Evolutionary conservation across 2,329 filamentous ascomycete species (phyloP), one percentile per base, ranked within the genome.

Genomic region (Balansia obtecta): DNA sequence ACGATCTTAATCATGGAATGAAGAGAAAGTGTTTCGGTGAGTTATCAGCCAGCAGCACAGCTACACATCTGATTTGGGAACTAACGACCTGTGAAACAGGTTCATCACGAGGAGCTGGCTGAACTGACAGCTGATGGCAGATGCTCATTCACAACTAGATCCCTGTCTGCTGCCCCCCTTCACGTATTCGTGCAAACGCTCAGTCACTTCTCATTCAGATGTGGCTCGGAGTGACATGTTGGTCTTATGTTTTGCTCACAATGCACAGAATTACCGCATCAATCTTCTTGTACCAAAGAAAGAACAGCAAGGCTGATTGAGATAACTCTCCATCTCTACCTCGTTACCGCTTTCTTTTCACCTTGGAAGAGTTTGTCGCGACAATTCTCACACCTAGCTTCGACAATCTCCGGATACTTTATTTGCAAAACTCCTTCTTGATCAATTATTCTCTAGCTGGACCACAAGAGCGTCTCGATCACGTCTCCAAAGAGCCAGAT

Each of bases 161-260:
- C 18, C 46, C 27, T 34, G 39, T n/a, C 40, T 12, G 1, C 16
- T 30, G 15, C 27, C 22, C 12, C 47, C 16, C 20, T 46, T 2
- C 11, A 15, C 34, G 9, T 43, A 10, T 37, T 44, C 40, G 33
- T 37, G 40, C 40, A 49, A 49, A 44, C 40, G 32, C 32, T 38
- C 15, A 18, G n/a, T 12, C 18, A 49, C 40, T 43, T 43, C 40
- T 37, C 40, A 30, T 44, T 49, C 47, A 49, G 47, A 30, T 38
- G 18, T 40, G 9, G 15, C 40, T 49, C 40, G 37, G 15, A 37
- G 34, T 49, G 34, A 30, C n/a, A 16, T 18, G 12, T 16, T 27
- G 30, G 27, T 27, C 6, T 18, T 15, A 58, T 38, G 46, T 54
- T 6, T 44, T 55, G 16, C 44, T 52, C 37, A 38, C 18, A 38